phyloP scores from a whole-genome alignment of 768 basidiomycete genomes.

The Aureoboletus auriporus region DNA sequence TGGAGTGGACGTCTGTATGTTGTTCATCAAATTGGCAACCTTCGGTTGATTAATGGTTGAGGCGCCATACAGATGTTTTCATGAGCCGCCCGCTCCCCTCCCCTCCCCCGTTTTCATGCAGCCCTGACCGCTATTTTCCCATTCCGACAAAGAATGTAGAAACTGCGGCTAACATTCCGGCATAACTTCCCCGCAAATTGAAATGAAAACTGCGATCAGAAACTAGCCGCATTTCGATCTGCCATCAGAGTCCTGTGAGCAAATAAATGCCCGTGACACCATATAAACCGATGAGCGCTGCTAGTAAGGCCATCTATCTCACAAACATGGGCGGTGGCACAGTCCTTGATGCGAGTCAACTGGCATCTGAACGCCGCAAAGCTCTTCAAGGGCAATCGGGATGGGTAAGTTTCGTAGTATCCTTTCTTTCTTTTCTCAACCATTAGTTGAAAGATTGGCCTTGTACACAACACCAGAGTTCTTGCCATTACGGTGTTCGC shows the following conservation, averaged over 20 bases:
- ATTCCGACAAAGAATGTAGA: too few species aligned
- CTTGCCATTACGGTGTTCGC: conserved; percentile 74
- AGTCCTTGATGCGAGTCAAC: conserved; percentile 21
- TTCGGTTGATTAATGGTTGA: too few species aligned
- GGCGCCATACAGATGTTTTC: too few species aligned
- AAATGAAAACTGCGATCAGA: background rate
- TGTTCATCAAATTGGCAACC: too few species aligned
- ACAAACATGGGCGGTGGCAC: conserved; percentile 44
- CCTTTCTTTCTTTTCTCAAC: background rate
- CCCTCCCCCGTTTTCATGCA: too few species aligned
- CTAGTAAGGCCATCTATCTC: background rate
- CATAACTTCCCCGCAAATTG: too few species aligned
- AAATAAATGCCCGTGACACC: background rate
- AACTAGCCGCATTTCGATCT: background rate
- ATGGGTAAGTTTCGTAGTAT: conserved; percentile 43
- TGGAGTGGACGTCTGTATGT: too few species aligned
- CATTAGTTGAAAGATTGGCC: conserved; percentile 39
- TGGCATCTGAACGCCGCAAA: conserved; percentile 45
- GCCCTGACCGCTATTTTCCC: too few species aligned
- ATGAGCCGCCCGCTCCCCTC: too few species aligned
- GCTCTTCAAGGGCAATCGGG: conserved; percentile 62
- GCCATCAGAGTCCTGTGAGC: background rate
- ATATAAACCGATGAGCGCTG: background rate
- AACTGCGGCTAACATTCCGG: too few species aligned
- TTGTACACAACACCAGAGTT: conserved; percentile 61